A percentile compares a stretch with the other conserved stretches of the same genome.
These are phyloP conservation scores for Opeltia flavorubescens DNA, from an alignment of 495 filamentous ascomycete genomes.

Conservation along the genomic window DNA sequence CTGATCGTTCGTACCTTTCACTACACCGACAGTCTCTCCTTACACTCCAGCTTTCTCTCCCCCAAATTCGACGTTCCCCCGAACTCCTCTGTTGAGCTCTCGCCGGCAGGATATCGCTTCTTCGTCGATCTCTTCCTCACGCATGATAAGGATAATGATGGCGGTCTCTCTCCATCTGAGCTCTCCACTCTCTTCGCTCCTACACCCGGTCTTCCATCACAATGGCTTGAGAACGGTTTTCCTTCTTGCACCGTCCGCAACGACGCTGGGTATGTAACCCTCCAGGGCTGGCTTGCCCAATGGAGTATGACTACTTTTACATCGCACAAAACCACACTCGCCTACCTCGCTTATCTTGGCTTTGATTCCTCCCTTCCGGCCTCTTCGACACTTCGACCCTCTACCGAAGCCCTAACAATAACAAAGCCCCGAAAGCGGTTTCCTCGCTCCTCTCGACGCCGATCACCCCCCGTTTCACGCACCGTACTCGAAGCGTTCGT, in stretches of 20 bases:
- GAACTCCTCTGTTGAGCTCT: conserved; percentile 83
- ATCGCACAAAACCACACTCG: conserved; percentile 83
- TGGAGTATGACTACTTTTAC: conserved; percentile 99
- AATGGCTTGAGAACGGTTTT: conserved; percentile 81
- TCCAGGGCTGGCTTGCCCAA: conserved; percentile 95
- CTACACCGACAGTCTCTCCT: conserved; percentile 83
- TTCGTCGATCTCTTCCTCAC: conserved; percentile 93
- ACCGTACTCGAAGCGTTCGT: conserved; percentile 96
- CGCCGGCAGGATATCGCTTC: conserved; percentile 88
- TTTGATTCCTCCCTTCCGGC: conserved; percentile 44
- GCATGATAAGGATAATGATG: conserved; percentile 95
- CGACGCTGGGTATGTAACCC: conserved; percentile 86
- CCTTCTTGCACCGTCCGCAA: conserved; percentile 89
- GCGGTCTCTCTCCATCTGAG: conserved; percentile 75
- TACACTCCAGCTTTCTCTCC: conserved; percentile 83
- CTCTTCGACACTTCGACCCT: conserved; percentile 41
- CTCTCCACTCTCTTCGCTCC: conserved; percentile 79
- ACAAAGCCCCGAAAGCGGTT: conserved; percentile 74
- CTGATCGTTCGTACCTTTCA: conserved; percentile 90
- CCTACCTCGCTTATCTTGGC: conserved; percentile 90
- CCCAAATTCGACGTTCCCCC: conserved; percentile 89
- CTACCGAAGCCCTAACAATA: conserved; percentile 72
- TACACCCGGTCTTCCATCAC: conserved; percentile 73
- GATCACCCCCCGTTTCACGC: conserved; percentile 72
- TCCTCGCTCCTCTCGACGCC: conserved; percentile 31